Evolutionary conservation across 257 asterid species (phyloP), one percentile per base, ranked within the genome.

Genomic region (Ilex asprella): DNA sequence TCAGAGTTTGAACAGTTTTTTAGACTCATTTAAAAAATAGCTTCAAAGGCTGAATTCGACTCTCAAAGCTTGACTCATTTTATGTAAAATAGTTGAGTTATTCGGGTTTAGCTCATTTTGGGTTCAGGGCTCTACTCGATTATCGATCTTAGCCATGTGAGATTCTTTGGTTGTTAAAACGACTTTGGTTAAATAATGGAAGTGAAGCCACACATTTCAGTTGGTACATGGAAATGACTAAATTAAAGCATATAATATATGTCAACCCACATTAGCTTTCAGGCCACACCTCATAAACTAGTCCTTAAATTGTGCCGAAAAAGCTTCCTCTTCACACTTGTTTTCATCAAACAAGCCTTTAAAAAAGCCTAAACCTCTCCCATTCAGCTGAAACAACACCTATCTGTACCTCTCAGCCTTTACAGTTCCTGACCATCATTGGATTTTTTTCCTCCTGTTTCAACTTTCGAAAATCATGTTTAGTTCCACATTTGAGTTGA

Each of bases 401-500:
- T 30, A 1, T 30, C 30, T 62, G 16, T 30, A 21, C 66, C 61
- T n/a, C 61, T n/a, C 46, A 69, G 32, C 50, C 63, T 55, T 30
- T 10, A 31, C 13, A 39, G 10, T 14, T 14, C 52, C 52, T 10
- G n/a, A 10, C 10, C 15, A 0, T 14, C n/a, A 14, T 46, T 46
- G 13, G 52, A 10, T 53, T 21, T 14, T 14, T 16, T 27, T 16
- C 27, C 27, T 53, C 29, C 15, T 27, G 10, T 21, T 53, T 21
- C 30, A 4, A 15, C 57, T 21, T 53, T 3, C 1, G 2, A 16
- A 2, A 30, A 74, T 16, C 58, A 82, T 83, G 85, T 55, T 82
- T 79, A 56, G 56, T 57, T 75, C 80, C 60, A 77, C 88, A 27
- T 32, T 76, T 39, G 88, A 83, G 56, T 49, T 82, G 65, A 75